A percentile compares a stretch with the other conserved stretches of the same genome.
Evolutionary conservation across 2,329 filamentous ascomycete species (phyloP).

Genomic region (Cercospora sojina): DNA sequence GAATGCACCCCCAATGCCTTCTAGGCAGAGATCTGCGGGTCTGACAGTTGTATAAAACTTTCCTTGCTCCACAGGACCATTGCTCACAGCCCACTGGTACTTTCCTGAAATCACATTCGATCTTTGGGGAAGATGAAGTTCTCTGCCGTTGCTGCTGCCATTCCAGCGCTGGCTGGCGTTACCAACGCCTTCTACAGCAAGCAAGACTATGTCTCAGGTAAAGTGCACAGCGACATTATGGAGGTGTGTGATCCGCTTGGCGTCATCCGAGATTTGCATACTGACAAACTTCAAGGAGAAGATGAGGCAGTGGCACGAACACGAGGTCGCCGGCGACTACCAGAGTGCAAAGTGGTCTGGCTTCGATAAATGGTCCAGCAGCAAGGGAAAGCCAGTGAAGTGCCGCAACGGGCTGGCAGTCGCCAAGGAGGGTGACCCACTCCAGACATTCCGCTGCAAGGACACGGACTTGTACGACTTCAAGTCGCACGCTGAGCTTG

Average conservation of each 20-base stretch:
- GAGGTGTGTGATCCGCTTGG: constrained; percentile 16
- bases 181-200: constrained; percentile 20
- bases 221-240: constrained; percentile 24
- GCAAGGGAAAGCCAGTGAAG: constrained; percentile 17
- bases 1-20: neutral
- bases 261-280: neutral
- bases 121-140: constrained; percentile 23
- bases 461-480: constrained; percentile 49
- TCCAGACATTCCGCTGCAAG: constrained; percentile 47
- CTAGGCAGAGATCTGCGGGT: neutral
- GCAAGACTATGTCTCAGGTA: constrained; percentile 24
- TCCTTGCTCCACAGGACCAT: neutral
- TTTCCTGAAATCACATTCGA: neutral
- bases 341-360: constrained; percentile 18
- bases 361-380: constrained; percentile 20
- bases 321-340: constrained; percentile 29
- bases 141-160: constrained; percentile 14
- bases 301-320: constrained; percentile 26
- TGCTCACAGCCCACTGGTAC: neutral
- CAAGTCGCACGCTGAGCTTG: constrained; percentile 54
- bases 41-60: constrained; percentile 9
- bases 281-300: neutral
- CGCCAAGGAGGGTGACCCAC: constrained; percentile 48
- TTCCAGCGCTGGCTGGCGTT: constrained; percentile 24
- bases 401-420: constrained; percentile 49